Evolutionary conservation across 805 yeast genomes (phyloP).

Genomic region (Schizosaccharomyces cryophilus): DNA sequence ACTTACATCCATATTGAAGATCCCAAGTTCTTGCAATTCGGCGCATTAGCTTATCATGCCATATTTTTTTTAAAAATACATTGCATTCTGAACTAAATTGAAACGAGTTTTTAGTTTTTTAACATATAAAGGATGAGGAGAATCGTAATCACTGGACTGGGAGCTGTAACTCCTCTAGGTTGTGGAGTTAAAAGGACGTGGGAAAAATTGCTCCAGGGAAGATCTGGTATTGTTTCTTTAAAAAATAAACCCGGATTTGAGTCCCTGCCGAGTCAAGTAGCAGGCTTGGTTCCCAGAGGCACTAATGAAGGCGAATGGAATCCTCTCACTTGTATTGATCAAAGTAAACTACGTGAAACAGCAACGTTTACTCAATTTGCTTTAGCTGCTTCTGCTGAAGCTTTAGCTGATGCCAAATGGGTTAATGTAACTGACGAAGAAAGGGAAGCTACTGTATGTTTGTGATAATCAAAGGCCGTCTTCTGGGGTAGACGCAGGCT

Average conservation of each 20-base stretch:
- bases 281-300: conserved; percentile 43
- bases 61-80: no score
- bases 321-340: conserved; percentile 24
- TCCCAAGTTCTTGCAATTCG: no score
- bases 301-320: conserved; percentile 26
- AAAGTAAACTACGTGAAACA: conserved; percentile 29
- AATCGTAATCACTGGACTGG: conserved; percentile 84
- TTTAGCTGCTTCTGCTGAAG: conserved; percentile 50
- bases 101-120: neutral
- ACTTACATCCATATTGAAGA: no score
- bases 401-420: conserved; percentile 43
- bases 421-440: conserved; percentile 16
- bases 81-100: no score
- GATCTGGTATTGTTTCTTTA: conserved; percentile 16
- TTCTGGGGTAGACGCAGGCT: no score
- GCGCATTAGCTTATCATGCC: no score
- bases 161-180: conserved; percentile 69
- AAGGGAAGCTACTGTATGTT: conserved; percentile 9
- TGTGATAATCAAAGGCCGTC: no score
- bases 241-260: conserved; percentile 22
- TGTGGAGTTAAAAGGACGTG: conserved; percentile 21
- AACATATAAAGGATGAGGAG: conserved; percentile 14
- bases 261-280: conserved; percentile 43
- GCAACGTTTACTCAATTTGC: conserved; percentile 63
- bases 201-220: conserved; percentile 14